Base-by-base conservation (phyloP, 176 grass and related monocot species). In the Carex scoparia region DNA sequence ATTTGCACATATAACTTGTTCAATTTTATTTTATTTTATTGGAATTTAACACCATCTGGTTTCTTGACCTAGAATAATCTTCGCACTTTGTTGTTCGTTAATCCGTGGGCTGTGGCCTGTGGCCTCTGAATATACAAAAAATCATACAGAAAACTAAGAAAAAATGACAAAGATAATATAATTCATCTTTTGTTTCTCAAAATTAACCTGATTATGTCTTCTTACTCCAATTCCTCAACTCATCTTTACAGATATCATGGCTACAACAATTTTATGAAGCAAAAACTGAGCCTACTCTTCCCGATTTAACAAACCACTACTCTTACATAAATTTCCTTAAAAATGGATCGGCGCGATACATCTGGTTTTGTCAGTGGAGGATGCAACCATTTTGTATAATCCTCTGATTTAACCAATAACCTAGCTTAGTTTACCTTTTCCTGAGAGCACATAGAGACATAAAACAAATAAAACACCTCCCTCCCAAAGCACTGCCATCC, bases 291-390 rank as follows among this genome's bases (percentile, higher is more conserved):
- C 51, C 28, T 58, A 8, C 11, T 35, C 10, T 33, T 53, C 35
- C 6, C 30, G 10, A 58, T 57, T 58, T 79, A 79, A 35, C 6
- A 33, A 48, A 13, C 27, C 55, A 3, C 6, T 18, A 3, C 15
- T 83, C 65, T 18, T 67, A 56, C 44, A 69, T 31, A 69, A 53
- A 56, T 83, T 63, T 67, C 69, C 73, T 88, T 86, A 69, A 90
- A 70, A 86, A 97, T 97, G 94, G 94, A 97, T 72, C 89, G 89
- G 81, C 65, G 1, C 12, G 96, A 99, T 89, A 99, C 96, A 53
- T 87, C 71, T 14, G 96, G 96, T 77, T 99, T 95, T 94, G 96
- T 99, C 54, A 99, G 96, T 72, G 96, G 96, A 77, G 96, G 96
- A 28, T 92, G 89, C 91, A n/a, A 88, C 78, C 65, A 69, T 69